Percentiles rank a stretch among this genome's conserved stretches.
Conservation (phyloP, 2,329 filamentous ascomycete species). For the Calonectria hawksworthii region DNA sequence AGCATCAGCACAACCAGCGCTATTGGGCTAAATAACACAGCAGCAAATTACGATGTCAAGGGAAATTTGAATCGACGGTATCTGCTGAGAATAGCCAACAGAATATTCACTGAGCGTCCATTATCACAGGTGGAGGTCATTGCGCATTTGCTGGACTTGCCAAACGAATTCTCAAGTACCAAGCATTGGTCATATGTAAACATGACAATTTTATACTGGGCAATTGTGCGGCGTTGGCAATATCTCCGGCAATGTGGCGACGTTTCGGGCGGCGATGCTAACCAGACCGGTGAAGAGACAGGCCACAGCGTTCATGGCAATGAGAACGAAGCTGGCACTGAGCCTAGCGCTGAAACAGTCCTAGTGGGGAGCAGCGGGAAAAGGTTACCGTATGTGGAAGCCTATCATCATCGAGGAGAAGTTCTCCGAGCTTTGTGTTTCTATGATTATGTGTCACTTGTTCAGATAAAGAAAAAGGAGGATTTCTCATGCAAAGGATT, state of each 20-base stretch:
- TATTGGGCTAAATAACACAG: neutral
- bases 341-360: neutral
- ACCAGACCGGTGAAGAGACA: neutral
- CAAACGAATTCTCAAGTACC: slow-evolving; percentile 5
- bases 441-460: slow-evolving; percentile 8
- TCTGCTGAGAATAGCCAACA: slow-evolving; percentile 12
- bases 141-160: neutral
- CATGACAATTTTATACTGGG: slow-evolving; percentile 18
- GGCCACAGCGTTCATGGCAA: neutral
- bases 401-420: slow-evolving; percentile 4
- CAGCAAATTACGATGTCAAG: neutral
- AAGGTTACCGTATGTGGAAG: slow-evolving; percentile 13
- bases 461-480: neutral
- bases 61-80: slow-evolving; percentile 13
- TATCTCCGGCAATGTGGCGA: neutral
- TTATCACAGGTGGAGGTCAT: slow-evolving; percentile 11
- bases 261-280: neutral
- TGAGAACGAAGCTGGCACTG: neutral
- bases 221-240: neutral
- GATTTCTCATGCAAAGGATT: neutral
- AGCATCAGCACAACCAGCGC: neutral
- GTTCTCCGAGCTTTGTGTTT: neutral
- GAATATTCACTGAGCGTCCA: slow-evolving; percentile 2
- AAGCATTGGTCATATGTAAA: slow-evolving; percentile 19
- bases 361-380: neutral